Conservation (phyloP, 2,329 filamentous ascomycete species). For the Corniculantispora saksenae region DNA sequence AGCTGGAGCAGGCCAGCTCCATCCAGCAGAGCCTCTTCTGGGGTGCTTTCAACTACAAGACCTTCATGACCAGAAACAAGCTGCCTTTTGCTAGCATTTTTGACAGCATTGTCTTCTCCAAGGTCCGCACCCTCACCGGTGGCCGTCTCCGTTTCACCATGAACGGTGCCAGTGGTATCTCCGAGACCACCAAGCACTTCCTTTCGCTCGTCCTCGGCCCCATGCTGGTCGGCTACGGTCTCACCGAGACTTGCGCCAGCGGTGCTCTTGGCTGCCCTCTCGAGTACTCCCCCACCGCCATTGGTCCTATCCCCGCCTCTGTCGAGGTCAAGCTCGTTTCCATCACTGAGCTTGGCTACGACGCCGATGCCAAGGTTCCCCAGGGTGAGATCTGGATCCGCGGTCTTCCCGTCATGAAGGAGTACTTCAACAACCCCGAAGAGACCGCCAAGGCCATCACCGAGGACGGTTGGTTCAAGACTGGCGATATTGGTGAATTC, state of each 20-base stretch:
- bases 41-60: slow-evolving; percentile 61
- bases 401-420: slow-evolving; percentile 70
- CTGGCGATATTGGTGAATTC: slow-evolving; percentile 92
- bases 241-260: slow-evolving; percentile 90
- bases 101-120: slow-evolving; percentile 85
- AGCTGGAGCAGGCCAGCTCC: slow-evolving; percentile 71
- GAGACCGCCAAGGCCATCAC: slow-evolving; percentile 80
- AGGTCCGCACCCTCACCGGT: slow-evolving; percentile 87
- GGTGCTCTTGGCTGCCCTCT: slow-evolving; percentile 81
- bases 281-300: slow-evolving; percentile 74
- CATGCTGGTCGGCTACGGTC: slow-evolving; percentile 91
- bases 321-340: slow-evolving; percentile 92
- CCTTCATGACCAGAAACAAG: slow-evolving; percentile 56
- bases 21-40: slow-evolving; percentile 78
- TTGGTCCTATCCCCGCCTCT: slow-evolving; percentile 76
- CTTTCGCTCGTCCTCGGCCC: slow-evolving; percentile 89
- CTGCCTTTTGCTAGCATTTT: slow-evolving; percentile 69
- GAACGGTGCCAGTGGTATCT: slow-evolving; percentile 90
- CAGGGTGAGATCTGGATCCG: slow-evolving; percentile 93
- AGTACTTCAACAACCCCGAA: slow-evolving; percentile 83
- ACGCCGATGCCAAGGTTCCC: slow-evolving; percentile 69
- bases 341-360: slow-evolving; percentile 85
- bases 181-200: slow-evolving; percentile 85
- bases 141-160: slow-evolving; percentile 85
- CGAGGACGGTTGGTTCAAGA: slow-evolving; percentile 93